Base-by-base conservation (phyloP, 2,329 filamentous ascomycete genomes). In the Akanthomyces dipterigenus region DNA sequence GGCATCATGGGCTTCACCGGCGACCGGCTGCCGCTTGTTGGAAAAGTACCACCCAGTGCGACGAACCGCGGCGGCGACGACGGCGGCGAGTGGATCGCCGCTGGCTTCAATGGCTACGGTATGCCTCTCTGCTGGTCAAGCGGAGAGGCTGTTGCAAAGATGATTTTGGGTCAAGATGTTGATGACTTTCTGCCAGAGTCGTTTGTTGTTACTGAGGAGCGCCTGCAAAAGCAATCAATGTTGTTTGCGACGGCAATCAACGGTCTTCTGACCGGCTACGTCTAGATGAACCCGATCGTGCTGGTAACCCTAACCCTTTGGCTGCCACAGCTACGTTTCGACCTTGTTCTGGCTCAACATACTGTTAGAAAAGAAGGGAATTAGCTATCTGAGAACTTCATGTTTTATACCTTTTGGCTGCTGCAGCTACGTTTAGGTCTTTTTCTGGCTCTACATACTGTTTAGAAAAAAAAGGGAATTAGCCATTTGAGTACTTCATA, bases 51-150 rank as follows among this genome's bases (percentile, higher is more conserved):
- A 0, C 73, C 70, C 0, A 67, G 38, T 5, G 40, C 68, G 2
- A 70, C 67, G 0, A 57, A 61, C 1, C 43, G 66, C 11, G 54
- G 24, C 3, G 64, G 51, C 0, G 64, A 61, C 0, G 64, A 61
- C 26, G 65, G 68, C 0, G 73, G 74, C 7, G 79, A 82, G 64
- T 82, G 78, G 79, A 74, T 82, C 12, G 71, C 76, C 3, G 79
- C 77, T 0, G 80, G 78, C 0, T 82, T 77, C 63, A 74, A 70
- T 46, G 79, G 79, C 6, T 78, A 80, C 22, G 80, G 80, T 3
- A 82, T 82, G 78, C 75, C 76, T 3, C 77, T 76, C 68, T 77
- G 78, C 3, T 82, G 79, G 79, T 72, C 79, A 3, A 78, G 73
- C 26, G 80, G 78, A 0, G 72, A 72, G 24, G 79, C 78, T 0